Percentiles rank a stretch among this genome's conserved stretches.
phyloP scores from a whole-genome alignment of 1,284 basidiomycete species.

The Leccinum angustisporum region DNA sequence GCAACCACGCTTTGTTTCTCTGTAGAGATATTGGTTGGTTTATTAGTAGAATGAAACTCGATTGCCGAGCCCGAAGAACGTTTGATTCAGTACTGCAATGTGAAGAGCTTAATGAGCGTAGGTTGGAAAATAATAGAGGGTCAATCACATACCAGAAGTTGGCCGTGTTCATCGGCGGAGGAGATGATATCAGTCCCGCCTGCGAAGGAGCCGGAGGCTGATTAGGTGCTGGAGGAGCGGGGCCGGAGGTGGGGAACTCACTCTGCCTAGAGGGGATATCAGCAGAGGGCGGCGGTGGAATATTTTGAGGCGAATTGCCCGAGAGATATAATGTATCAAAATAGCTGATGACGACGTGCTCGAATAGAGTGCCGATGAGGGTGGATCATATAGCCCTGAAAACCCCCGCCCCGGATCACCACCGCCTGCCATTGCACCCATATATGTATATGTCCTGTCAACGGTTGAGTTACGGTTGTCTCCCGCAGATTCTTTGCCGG shows the following conservation, averaged over 20 bases:
- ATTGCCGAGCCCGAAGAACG: too few relatives aligned
- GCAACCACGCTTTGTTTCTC: too few relatives aligned
- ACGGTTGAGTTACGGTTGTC: constrained; percentile 19
- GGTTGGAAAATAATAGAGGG: too few relatives aligned
- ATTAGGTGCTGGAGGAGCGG: constrained; percentile 14
- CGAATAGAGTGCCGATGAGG: constrained; percentile 46
- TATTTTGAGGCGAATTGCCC: constrained; percentile 46
- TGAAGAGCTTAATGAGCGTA: too few relatives aligned
- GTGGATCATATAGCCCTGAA: constrained; percentile 26
- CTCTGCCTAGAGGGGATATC: constrained; percentile 53
- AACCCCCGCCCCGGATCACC: constrained; percentile 21
- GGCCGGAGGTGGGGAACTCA: constrained; percentile 48
- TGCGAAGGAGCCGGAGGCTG: constrained; percentile 38
- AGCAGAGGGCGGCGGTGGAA: constrained; percentile 41
- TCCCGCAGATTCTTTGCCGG: constrained; percentile 36
- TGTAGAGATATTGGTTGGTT: too few relatives aligned
- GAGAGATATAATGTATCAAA: constrained; percentile 29
- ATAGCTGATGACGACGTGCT: constrained; percentile 44
- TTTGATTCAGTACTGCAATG: too few relatives aligned
- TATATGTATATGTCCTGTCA: constrained; percentile 15
- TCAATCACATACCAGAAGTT: too few relatives aligned
- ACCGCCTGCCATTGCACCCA: constrained; percentile 17
- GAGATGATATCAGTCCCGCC: constrained; percentile 40
- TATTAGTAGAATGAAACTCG: too few relatives aligned
- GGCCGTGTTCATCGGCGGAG: constrained; percentile 49